Evolutionary conservation across 1,284 basidiomycete genomes (phyloP), one percentile per base, ranked within the genome.

Genomic region (Vanrija sp.): DNA sequence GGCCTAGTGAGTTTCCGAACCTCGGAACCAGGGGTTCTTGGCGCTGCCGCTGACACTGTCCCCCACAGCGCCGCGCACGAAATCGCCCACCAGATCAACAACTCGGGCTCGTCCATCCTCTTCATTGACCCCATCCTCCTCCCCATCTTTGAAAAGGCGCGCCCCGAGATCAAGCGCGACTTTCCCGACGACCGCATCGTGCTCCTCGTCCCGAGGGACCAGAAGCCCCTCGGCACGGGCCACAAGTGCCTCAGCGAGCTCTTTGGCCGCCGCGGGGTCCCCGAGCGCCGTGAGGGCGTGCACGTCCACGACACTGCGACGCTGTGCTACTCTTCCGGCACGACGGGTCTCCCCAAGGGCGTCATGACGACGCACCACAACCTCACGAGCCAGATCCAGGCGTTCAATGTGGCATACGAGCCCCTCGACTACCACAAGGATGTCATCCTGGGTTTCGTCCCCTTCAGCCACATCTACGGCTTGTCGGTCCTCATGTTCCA

Each of bases 281-380:
- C 55, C 7, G 59, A 51, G 45, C 31, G 25, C 16, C 57, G 57
- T 22, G 41, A 52, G 18, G 48, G 49, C n/a, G 46, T 20, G 6
- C 43, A 47, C n/a, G 36, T 47, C 9, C 51, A 46, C 47, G 18
- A 46, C 9, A 53, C 53, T 5, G 59, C 54, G 14, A 54, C 46
- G 62, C 70, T 88, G 31, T 88, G 85, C 61, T 87, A 87, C 65
- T 80, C 78, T 20, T 85, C 83, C 50, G 84, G 85, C 4, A 87
- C 84, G 4, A 76, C 75, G 1, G 75, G 75, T 3, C 48, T 67
- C 14, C 68, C 67, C 24, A 75, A 76, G 59, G 75, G 75, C 18
- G 75, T 77, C 18, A 72, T 73, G 64, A 85, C 85, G 0, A 85
- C 83, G 1, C 86, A 88, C 69, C 78, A 79, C 54, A 88, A 88